Evolutionary conservation across 1,284 basidiomycete species (phyloP).

Genomic region (Anthracocystis walkeri): DNA sequence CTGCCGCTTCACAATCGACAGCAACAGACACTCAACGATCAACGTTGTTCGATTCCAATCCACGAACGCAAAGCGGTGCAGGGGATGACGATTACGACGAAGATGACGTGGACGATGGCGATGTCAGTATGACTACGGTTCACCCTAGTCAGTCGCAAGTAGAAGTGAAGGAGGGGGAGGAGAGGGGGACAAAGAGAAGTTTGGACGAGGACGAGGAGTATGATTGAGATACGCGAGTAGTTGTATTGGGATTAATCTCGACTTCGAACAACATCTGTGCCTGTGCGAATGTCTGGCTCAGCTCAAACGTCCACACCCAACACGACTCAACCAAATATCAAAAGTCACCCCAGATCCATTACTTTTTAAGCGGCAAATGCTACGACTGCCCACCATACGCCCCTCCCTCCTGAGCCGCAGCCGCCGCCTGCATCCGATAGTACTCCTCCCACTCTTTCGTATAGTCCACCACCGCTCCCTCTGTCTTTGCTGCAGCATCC

Average conservation of each 20-base stretch:
- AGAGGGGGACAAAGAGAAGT: conserved; percentile 58
- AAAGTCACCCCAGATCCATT: no score
- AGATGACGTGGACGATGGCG: conserved; percentile 37
- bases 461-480: conserved; percentile 51
- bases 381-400: conserved; percentile 12
- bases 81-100: conserved; percentile 28
- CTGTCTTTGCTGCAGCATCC: conserved; percentile 20
- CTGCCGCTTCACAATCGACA: conserved; percentile 7
- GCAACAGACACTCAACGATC: conserved; percentile 17
- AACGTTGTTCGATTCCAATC: conserved; percentile 18
- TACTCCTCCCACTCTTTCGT: conserved; percentile 68
- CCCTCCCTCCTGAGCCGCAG: conserved; percentile 39
- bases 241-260: neutral
- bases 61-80: neutral
- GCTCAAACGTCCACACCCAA: no score
- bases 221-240: conserved; percentile 54
- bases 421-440: conserved; percentile 57
- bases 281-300: neutral
- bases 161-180: neutral
- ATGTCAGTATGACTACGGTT: conserved; percentile 34
- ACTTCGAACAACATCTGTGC: no score
- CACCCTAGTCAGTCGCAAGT: conserved; percentile 23
- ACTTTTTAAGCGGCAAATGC: no score
- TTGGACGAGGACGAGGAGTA: conserved; percentile 69
- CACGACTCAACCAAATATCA: no score